Conservation (phyloP, 2,329 filamentous ascomycete genomes). For the Pseudogymnoascus sp. region DNA sequence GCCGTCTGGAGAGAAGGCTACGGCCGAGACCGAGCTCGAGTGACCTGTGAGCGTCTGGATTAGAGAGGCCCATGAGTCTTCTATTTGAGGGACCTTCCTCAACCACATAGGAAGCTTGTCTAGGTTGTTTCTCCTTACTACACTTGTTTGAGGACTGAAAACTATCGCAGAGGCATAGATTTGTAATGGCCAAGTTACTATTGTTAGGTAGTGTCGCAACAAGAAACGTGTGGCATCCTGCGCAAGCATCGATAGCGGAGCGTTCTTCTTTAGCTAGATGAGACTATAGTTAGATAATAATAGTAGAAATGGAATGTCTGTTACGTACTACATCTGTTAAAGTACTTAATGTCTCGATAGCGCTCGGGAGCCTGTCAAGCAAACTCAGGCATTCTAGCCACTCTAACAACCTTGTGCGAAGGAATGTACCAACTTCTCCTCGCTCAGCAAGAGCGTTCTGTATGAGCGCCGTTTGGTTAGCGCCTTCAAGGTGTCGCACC, state of each 20-base stretch:
- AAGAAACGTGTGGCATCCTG: constrained; percentile 19
- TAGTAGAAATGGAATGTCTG: constrained; percentile 1
- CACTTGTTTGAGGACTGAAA: constrained; percentile 17
- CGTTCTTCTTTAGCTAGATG: constrained; percentile 10
- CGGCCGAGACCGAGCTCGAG: too few relatives aligned
- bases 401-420: constrained; percentile 22
- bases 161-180: constrained; percentile 18
- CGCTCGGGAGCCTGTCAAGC: constrained; percentile 17
- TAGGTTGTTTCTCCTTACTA: constrained; percentile 15
- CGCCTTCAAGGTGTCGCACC: constrained; percentile 20
- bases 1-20: too few relatives aligned
- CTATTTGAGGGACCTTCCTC: too few relatives aligned
- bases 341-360: constrained; percentile 16
- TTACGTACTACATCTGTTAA: constrained; percentile 17
- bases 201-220: too few relatives aligned
- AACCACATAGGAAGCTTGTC: too few relatives aligned
- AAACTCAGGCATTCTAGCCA: constrained; percentile 28
- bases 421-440: constrained; percentile 18
- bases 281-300: constrained; percentile 14
- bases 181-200: constrained; percentile 20
- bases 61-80: too few relatives aligned
- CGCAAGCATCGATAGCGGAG: constrained; percentile 14
- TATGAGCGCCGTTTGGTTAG: constrained; percentile 12
- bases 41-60: too few relatives aligned
- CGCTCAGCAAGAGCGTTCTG: constrained; percentile 7